Conservation (phyloP, 345 rosid genomes). For the Populus nigra region DNA sequence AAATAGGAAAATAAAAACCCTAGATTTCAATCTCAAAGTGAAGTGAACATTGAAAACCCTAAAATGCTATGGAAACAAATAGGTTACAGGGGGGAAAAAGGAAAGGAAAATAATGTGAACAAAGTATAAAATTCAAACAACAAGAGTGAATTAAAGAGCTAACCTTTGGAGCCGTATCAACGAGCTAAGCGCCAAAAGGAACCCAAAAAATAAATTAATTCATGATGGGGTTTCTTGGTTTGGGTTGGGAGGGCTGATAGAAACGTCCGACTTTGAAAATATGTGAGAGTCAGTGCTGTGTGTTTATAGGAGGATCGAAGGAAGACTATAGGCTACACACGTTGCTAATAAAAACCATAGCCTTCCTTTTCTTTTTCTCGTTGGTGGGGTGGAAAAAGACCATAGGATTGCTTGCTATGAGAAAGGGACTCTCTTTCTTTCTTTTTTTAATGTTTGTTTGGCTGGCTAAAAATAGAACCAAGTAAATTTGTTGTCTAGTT, state of each 20-base stretch:
- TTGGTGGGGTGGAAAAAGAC: neutral
- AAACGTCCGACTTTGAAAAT: neutral
- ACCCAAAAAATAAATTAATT: no score
- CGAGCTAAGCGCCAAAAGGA: neutral
- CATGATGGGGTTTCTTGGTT: neutral
- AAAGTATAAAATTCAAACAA: neutral
- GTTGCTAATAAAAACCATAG: neutral
- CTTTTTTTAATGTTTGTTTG: neutral
- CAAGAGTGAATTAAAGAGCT: neutral
- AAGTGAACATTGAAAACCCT: neutral
- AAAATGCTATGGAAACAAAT: neutral
- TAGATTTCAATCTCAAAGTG: neutral
- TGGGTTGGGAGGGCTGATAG: neutral
- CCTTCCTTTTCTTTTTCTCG: neutral
- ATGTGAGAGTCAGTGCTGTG: neutral
- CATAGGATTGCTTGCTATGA: neutral
- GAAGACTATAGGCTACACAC: neutral
- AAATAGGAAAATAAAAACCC: neutral
- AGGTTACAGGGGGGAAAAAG: neutral
- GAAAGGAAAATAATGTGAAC: neutral
- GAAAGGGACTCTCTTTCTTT: neutral
- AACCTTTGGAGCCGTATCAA: neutral
- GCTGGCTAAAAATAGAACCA: neutral
- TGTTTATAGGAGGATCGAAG: neutral
- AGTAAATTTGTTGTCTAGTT: neutral